A percentile compares a stretch with the other conserved stretches of the same genome.
Evolutionary conservation across 805 yeast genomes (phyloP).

Genomic region (Zygosaccharomyces siamensis): DNA sequence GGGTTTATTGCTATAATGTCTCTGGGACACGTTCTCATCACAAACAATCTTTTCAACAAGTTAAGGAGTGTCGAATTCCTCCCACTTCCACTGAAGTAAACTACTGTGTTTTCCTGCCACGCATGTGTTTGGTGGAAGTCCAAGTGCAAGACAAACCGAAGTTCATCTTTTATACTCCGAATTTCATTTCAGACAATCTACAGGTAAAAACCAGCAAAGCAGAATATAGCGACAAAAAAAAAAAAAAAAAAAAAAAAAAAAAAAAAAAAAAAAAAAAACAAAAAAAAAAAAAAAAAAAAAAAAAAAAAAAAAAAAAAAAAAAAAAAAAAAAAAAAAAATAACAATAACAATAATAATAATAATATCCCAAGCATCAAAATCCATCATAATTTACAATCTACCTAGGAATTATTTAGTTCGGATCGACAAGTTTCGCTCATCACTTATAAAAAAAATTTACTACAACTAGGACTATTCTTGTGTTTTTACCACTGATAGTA

Average conservation of each 20-base stretch:
- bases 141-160: neutral
- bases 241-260: neutral
- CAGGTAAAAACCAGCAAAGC: neutral
- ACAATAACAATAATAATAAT: too few species aligned
- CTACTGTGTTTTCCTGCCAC: neutral
- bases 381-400: conserved; percentile 3
- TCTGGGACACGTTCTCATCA: conserved; percentile 38
- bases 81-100: conserved; percentile 8
- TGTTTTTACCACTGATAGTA: conserved; percentile 38
- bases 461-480: conserved; percentile 4
- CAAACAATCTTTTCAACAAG: conserved; percentile 23
- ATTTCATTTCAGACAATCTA: neutral
- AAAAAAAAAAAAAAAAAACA: neutral
- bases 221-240: neutral
- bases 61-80: neutral
- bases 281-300: neutral
- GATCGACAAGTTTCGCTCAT: neutral
- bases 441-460: neutral
- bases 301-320: neutral
- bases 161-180: neutral
- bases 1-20: conserved; percentile 38
- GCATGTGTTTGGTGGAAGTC: too few species aligned
- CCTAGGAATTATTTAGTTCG: conserved; percentile 1
- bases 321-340: neutral
- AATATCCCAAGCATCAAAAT: conserved; percentile 2